Evolutionary conservation across 768 basidiomycete genomes (phyloP).

Genomic region (Omphalotus guepiniiformis): DNA sequence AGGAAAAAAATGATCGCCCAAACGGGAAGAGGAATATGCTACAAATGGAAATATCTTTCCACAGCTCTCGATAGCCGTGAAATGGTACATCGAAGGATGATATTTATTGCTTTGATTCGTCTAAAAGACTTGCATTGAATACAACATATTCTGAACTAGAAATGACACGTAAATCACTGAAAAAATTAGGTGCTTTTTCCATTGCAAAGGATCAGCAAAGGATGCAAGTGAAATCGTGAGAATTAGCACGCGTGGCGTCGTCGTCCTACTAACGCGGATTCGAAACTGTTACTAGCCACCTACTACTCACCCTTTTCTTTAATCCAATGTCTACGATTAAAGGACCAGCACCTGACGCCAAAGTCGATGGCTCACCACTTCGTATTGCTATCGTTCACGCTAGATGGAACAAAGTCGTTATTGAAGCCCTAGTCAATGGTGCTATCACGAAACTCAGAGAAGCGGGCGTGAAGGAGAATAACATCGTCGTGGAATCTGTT

Average conservation of each 20-base stretch:
- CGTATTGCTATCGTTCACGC: conserved; percentile 94
- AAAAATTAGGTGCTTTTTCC: background rate
- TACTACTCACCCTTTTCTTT: no score
- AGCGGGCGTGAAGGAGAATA: conserved; percentile 81
- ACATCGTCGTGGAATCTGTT: conserved; percentile 88
- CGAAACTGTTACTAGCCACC: no score
- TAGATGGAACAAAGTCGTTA: conserved; percentile 89
- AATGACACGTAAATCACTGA: background rate
- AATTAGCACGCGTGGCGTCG: no score
- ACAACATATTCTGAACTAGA: background rate
- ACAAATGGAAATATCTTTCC: background rate
- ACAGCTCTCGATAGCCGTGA: background rate
- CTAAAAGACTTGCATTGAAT: no score
- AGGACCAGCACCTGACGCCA: conserved; percentile 57
- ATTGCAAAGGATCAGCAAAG: no score
- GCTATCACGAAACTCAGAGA: conserved; percentile 76
- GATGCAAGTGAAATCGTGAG: no score
- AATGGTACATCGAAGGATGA: no score
- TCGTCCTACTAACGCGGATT: no score
- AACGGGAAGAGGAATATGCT: background rate
- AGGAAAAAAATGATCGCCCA: no score
- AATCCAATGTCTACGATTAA: conserved; percentile 70
- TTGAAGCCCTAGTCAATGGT: conserved; percentile 81
- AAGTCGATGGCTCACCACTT: conserved; percentile 75
- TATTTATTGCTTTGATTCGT: no score